Percentiles rank a stretch among this genome's conserved stretches.
These are phyloP conservation scores for Phialophora tarda DNA, from an alignment of 2,329 filamentous ascomycete species.

Conservation along the genomic window DNA sequence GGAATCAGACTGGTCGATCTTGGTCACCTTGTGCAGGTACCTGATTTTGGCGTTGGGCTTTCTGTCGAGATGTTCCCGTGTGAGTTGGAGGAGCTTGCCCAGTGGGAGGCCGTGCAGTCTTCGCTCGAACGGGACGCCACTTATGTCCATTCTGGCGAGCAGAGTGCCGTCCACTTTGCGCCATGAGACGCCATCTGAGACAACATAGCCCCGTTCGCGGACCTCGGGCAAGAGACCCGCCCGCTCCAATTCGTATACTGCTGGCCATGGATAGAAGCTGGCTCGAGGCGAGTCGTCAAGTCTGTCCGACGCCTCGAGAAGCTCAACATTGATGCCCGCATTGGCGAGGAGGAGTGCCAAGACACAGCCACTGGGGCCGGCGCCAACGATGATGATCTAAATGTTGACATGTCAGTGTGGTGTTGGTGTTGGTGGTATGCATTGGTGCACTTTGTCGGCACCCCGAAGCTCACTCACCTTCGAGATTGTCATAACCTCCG, in stretches of 20 bases:
- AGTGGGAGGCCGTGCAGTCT: constrained; percentile 53
- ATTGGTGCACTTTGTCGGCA: background rate
- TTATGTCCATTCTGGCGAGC: constrained; percentile 39
- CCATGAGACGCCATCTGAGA: constrained; percentile 51
- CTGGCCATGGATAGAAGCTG: constrained; percentile 65
- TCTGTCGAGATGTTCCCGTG: constrained; percentile 47
- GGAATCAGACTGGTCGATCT: constrained; percentile 21
- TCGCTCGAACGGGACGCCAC: constrained; percentile 38
- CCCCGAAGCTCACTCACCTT: background rate
- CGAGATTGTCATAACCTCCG: background rate
- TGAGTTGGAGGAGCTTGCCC: constrained; percentile 49
- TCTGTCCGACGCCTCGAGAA: constrained; percentile 59
- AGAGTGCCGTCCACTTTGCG: constrained; percentile 47
- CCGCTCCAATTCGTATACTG: constrained; percentile 62
- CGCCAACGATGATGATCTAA: constrained; percentile 1
- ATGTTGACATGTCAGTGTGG: background rate
- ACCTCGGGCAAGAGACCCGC: constrained; percentile 65
- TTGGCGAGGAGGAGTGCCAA: constrained; percentile 43
- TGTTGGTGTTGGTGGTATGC: background rate
- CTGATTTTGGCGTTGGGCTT: constrained; percentile 45
- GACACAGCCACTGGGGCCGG: constrained; percentile 3
- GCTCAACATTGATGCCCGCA: constrained; percentile 41
- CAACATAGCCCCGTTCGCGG: constrained; percentile 49
- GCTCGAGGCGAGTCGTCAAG: constrained; percentile 66
- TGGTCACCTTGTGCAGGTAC: constrained; percentile 51